Evolutionary conservation across 2,329 filamentous ascomycete genomes (phyloP).

Genomic region (Monilinia vaccinii-corymbosi): DNA sequence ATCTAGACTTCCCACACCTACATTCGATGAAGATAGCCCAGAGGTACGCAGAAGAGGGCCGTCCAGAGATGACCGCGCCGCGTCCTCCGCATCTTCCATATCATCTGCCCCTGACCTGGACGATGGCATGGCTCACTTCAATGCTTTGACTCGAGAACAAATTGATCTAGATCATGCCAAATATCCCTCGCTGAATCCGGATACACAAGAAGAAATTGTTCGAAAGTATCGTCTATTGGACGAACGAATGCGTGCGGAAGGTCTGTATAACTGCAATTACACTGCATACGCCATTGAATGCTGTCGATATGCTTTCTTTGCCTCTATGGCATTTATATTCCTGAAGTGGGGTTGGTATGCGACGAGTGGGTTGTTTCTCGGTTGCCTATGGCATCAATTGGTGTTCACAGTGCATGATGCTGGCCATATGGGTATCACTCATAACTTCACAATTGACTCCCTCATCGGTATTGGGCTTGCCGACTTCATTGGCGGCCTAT

Average conservation of each 20-base stretch:
- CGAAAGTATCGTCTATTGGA: constrained; percentile 74
- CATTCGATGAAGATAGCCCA: constrained; percentile 25
- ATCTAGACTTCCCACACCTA: constrained; percentile 28
- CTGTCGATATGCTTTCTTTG: constrained; percentile 61
- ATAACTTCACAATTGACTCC: constrained; percentile 74
- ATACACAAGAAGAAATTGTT: constrained; percentile 67
- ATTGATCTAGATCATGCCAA: constrained; percentile 67
- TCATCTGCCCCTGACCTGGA: constrained; percentile 49
- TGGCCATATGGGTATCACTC: constrained; percentile 95
- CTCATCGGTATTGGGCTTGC: constrained; percentile 84
- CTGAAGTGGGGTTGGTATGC: constrained; percentile 58
- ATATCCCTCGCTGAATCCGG: constrained; percentile 69
- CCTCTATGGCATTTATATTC: constrained; percentile 50
- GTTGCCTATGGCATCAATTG: constrained; percentile 86
- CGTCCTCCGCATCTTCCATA: constrained; percentile 40
- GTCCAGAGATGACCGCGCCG: constrained; percentile 11
- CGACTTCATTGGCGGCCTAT: constrained; percentile 81
- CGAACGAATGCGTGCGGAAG: constrained; percentile 60
- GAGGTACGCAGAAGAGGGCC: constrained; percentile 17
- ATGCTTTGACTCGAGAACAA: constrained; percentile 64
- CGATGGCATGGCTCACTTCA: constrained; percentile 55
- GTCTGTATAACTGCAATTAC: constrained; percentile 80
- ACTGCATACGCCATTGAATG: constrained; percentile 67
- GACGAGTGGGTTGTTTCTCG: constrained; percentile 64
- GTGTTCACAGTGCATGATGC: constrained; percentile 93